Conservation (phyloP, 306 rosid species). For the Crataegus laevigata region DNA sequence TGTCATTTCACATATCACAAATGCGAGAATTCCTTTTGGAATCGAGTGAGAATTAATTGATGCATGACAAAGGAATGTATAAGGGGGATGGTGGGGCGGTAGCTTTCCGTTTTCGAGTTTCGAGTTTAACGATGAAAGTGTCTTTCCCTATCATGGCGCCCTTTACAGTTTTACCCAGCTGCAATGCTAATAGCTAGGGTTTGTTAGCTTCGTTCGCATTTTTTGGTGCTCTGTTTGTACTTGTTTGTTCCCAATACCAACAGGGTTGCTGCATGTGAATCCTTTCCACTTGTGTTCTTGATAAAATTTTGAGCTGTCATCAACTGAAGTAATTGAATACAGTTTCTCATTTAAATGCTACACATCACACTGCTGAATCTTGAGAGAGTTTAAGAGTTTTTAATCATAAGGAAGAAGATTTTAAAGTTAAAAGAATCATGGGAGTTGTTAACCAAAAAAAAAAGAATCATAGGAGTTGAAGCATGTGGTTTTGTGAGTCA, state of each 20-base stretch:
- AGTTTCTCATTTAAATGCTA: not conserved
- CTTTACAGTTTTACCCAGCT: not conserved
- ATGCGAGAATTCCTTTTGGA: slow-evolving; percentile 24
- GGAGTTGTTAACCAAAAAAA: not conserved
- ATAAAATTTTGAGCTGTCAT: slow-evolving; percentile 13
- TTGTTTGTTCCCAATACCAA: slow-evolving; percentile 10
- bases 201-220: slow-evolving; percentile 4
- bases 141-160: slow-evolving; percentile 46
- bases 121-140: slow-evolving; percentile 72
- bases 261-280: not conserved
- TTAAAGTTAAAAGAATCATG: not conserved
- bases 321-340: not conserved
- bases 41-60: slow-evolving; percentile 8
- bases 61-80: slow-evolving; percentile 22
- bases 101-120: slow-evolving; percentile 51
- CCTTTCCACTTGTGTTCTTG: not conserved
- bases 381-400: not conserved
- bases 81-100: slow-evolving; percentile 31
- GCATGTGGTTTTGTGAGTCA: not conserved
- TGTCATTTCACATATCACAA: slow-evolving; percentile 52
- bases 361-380: not conserved
- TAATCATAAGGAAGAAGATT: not conserved
- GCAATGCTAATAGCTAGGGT: slow-evolving; percentile 1
- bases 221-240: not conserved
- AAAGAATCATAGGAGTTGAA: not conserved